Evolutionary conservation across 768 basidiomycete species (phyloP).

Genomic region (Gelatoporia subvermispora): DNA sequence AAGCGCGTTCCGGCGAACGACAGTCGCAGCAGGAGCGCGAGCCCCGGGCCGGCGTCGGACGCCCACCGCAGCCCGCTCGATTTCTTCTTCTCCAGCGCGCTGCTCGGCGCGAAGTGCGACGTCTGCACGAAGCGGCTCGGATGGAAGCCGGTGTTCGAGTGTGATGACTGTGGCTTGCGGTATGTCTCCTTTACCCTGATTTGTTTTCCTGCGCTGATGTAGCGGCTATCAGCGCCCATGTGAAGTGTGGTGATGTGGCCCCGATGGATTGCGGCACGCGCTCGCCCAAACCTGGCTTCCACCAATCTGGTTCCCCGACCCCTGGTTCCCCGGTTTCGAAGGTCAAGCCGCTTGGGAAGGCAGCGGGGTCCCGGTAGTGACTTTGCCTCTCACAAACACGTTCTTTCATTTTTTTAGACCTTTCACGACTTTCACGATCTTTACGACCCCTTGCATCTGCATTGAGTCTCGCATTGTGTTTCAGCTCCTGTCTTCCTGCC

Average conservation of each 20-base stretch:
- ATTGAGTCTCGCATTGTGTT: no score
- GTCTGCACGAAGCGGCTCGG: slow-evolving; percentile 78
- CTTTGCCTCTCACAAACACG: slow-evolving; percentile 1
- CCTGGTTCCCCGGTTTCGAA: slow-evolving; percentile 12
- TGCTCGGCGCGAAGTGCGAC: slow-evolving; percentile 75
- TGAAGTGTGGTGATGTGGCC: slow-evolving; percentile 82
- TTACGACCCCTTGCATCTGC: background rate
- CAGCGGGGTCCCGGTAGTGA: slow-evolving; percentile 9
- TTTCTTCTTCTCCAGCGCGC: slow-evolving; percentile 68
- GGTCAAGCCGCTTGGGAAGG: slow-evolving; percentile 14
- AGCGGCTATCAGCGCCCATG: slow-evolving; percentile 53
- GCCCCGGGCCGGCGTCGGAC: slow-evolving; percentile 23
- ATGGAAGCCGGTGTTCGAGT: slow-evolving; percentile 81
- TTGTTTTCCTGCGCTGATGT: background rate
- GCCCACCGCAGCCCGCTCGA: slow-evolving; percentile 56
- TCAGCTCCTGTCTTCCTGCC: no score
- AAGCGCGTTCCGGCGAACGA: slow-evolving; percentile 35
- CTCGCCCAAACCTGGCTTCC: slow-evolving; percentile 19
- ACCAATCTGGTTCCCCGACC: slow-evolving; percentile 4
- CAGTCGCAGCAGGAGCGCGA: slow-evolving; percentile 27
- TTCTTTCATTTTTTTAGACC: background rate
- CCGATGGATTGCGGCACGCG: slow-evolving; percentile 75
- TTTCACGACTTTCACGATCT: slow-evolving; percentile 8
- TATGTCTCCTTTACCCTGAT: slow-evolving; percentile 24
- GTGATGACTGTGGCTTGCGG: slow-evolving; percentile 85